Conservation (phyloP, 139 green algal genomes). For the Chlamydomonas urium region DNA sequence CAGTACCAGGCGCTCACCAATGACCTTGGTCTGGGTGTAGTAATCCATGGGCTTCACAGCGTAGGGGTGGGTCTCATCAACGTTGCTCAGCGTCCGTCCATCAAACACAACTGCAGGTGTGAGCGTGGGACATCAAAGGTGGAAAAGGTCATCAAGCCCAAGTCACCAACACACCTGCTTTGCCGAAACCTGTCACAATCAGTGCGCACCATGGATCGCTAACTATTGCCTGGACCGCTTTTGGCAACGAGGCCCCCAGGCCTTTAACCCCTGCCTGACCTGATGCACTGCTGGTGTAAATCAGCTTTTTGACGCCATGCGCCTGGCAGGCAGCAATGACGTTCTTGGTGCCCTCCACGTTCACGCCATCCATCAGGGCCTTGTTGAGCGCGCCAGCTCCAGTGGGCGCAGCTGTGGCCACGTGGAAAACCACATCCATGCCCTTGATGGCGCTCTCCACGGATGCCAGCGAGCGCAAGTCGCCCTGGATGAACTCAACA, state of each 20-base stretch:
- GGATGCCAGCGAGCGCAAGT: constrained; percentile 54
- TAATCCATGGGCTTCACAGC: constrained; percentile 74
- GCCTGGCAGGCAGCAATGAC: constrained; percentile 70
- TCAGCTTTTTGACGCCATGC: constrained; percentile 43
- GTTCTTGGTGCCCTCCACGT: constrained; percentile 77
- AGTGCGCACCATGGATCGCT: too few relatives aligned
- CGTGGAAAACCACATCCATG: constrained; percentile 81
- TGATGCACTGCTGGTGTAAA: constrained; percentile 77
- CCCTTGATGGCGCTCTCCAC: constrained; percentile 42
- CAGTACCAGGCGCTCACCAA: constrained; percentile 73
- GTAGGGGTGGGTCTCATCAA: constrained; percentile 69
- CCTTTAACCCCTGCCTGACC: too few relatives aligned
- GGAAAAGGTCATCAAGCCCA: too few relatives aligned
- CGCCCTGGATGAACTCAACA: not conserved
- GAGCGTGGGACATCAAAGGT: constrained; percentile 1
- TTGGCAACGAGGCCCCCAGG: too few relatives aligned
- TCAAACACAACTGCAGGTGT: constrained; percentile 81
- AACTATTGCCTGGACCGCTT: too few relatives aligned
- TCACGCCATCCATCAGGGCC: constrained; percentile 79
- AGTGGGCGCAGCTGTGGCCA: constrained; percentile 75
- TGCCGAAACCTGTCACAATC: too few relatives aligned
- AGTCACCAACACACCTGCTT: too few relatives aligned
- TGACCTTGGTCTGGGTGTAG: constrained; percentile 84
- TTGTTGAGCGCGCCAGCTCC: constrained; percentile 68
- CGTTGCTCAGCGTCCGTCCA: constrained; percentile 58